These are phyloP conservation scores for Russula lepida DNA, from an alignment of 768 basidiomycete species.

Conservation along the genomic window DNA sequence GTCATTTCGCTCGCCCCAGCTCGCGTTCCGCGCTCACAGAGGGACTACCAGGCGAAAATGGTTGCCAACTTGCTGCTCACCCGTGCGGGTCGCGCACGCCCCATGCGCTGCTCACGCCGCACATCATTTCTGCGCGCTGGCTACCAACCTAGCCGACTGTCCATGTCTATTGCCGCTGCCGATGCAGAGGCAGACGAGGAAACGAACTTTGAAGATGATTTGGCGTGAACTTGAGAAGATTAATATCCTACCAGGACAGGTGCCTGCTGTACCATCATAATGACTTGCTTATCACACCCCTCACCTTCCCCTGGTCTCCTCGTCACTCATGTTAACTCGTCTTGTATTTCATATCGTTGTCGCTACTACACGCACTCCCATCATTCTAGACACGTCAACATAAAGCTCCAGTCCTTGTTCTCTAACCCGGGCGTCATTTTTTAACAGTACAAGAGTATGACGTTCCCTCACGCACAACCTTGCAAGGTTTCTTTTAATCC, in stretches of 20 bases:
- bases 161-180: neutral
- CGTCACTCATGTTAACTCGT: constrained; percentile 4
- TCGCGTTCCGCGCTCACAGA: constrained; percentile 10
- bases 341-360: constrained; percentile 13
- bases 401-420: neutral
- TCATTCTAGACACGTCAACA: neutral
- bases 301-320: neutral
- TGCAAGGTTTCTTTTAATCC: constrained; percentile 2
- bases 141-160: constrained; percentile 19
- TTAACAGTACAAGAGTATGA: constrained; percentile 1
- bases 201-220: neutral
- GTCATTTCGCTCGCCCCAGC: constrained; percentile 12
- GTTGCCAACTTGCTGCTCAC: constrained; percentile 19
- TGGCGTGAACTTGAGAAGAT: neutral
- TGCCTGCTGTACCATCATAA: constrained; percentile 16
- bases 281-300: constrained; percentile 2
- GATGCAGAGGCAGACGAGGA: neutral
- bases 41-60: constrained; percentile 19
- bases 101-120: constrained; percentile 17
- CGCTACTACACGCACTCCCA: constrained; percentile 4
- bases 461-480: neutral
- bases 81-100: constrained; percentile 13
- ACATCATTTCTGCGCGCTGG: constrained; percentile 5
- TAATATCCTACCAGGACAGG: constrained; percentile 12
- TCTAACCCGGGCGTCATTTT: neutral